These are phyloP conservation scores for Thalassiosira livingstoniorum DNA, from an alignment of 352 stramenopile species.

Conservation along the genomic window DNA sequence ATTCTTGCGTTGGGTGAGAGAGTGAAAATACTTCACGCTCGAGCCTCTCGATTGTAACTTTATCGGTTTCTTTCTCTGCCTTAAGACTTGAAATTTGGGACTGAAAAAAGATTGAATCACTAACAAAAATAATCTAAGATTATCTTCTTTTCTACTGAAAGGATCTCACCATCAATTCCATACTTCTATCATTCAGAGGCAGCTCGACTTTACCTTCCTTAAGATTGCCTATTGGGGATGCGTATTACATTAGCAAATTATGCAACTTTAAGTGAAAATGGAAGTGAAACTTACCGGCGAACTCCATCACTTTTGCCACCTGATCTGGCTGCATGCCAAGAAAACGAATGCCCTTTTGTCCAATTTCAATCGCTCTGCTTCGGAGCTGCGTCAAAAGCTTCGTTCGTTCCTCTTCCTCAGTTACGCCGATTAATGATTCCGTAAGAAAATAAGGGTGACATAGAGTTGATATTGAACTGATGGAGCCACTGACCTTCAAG, in stretches of 20 bases:
- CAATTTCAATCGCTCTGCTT: constrained; percentile 71
- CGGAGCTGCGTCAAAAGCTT: constrained; percentile 70
- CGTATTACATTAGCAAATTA: too few species aligned
- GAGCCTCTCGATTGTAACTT: constrained; percentile 60
- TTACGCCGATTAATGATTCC: background rate
- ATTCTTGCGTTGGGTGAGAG: constrained; percentile 10
- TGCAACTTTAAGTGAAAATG: too few species aligned
- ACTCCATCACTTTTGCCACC: constrained; percentile 78
- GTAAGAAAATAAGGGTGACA: background rate
- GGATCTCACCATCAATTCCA: constrained; percentile 30
- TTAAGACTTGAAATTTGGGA: constrained; percentile 57
- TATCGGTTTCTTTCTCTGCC: constrained; percentile 66
- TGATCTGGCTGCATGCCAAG: constrained; percentile 69
- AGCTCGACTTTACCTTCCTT: constrained; percentile 69
- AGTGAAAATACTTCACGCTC: constrained; percentile 60
- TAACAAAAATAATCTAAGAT: background rate
- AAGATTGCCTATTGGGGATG: constrained; percentile 61
- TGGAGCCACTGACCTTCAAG: constrained; percentile 71
- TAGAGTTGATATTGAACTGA: too few species aligned
- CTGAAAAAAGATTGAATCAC: constrained; percentile 12
- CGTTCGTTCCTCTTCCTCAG: constrained; percentile 57
- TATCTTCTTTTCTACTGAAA: background rate
- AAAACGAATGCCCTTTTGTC: constrained; percentile 78
- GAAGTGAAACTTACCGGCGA: constrained; percentile 71
- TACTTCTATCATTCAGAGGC: constrained; percentile 71